A percentile compares a stretch with the other conserved stretches of the same genome.
phyloP scores from a whole-genome alignment of 148 eudicot genomes.

The Vaccinium corymbosum region DNA sequence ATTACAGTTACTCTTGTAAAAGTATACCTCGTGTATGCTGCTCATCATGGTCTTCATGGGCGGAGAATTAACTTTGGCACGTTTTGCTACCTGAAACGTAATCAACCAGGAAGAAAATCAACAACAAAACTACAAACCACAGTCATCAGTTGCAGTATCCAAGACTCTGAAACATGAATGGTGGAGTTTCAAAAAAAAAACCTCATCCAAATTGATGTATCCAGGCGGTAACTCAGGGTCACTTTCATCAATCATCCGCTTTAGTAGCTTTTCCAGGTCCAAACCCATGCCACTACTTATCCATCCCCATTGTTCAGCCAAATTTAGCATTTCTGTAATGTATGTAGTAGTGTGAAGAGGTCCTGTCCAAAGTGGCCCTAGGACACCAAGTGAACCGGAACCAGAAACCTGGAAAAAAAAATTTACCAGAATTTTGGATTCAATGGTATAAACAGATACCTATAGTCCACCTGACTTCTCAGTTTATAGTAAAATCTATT shows the following conservation, averaged over 20 bases:
- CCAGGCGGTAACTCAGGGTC: slow-evolving; percentile 72
- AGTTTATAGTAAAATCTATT: background rate
- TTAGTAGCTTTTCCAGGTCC: slow-evolving; percentile 62
- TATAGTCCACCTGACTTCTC: background rate
- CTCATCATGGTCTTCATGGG: slow-evolving; percentile 48
- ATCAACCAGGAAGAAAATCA: slow-evolving; percentile 5
- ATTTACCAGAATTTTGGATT: slow-evolving; percentile 1
- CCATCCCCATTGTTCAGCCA: slow-evolving; percentile 92
- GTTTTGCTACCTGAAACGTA: slow-evolving; percentile 63
- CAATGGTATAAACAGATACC: background rate
- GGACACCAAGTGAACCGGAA: slow-evolving; percentile 50
- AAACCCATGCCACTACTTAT: slow-evolving; percentile 44
- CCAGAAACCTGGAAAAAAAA: slow-evolving; percentile 43
- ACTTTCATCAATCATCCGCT: slow-evolving; percentile 84
- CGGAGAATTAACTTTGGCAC: slow-evolving; percentile 84
- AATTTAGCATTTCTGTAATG: slow-evolving; percentile 56
- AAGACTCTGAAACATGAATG: background rate
- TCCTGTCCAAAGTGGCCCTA: slow-evolving; percentile 98
- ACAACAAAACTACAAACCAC: background rate
- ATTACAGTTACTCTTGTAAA: background rate
- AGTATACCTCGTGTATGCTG: slow-evolving; percentile 54
- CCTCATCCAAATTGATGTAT: slow-evolving; percentile 78
- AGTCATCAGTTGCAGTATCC: background rate
- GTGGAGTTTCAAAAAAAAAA: slow-evolving; percentile 10
- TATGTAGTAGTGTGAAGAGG: slow-evolving; percentile 69